Percentiles rank a stretch among this genome's conserved stretches.
phyloP scores from a whole-genome alignment of 805 yeast species.

The Cyberlindnera euphorbiae region DNA sequence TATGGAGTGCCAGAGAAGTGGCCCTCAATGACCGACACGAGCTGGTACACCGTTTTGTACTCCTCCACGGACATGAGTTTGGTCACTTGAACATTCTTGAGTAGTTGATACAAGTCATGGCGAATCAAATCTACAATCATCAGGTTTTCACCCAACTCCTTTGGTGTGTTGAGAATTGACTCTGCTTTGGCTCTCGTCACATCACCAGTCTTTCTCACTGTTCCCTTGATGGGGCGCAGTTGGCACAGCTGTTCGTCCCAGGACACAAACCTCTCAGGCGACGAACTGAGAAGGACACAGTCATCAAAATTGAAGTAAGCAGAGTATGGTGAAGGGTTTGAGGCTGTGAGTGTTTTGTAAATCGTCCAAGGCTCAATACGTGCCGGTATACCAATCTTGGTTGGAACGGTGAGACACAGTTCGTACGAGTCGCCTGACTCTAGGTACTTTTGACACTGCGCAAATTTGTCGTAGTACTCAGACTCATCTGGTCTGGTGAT shows the following conservation, averaged over 20 bases:
- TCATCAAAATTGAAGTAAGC: slow-evolving; percentile 71
- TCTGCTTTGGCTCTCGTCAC: slow-evolving; percentile 58
- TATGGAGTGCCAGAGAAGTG: slow-evolving; percentile 27
- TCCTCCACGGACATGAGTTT: slow-evolving; percentile 91
- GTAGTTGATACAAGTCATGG: slow-evolving; percentile 74
- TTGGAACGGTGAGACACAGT: slow-evolving; percentile 79
- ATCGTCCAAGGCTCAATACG: slow-evolving; percentile 66
- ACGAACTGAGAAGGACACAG: slow-evolving; percentile 63
- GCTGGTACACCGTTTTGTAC: slow-evolving; percentile 83
- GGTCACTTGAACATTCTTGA: slow-evolving; percentile 62
- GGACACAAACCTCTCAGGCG: slow-evolving; percentile 88
- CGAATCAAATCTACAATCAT: slow-evolving; percentile 97
- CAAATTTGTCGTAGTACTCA: slow-evolving; percentile 51
- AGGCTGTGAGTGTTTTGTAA: slow-evolving; percentile 62
- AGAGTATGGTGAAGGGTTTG: slow-evolving; percentile 92
- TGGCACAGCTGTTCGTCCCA: slow-evolving; percentile 67
- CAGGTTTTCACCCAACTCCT: slow-evolving; percentile 91
- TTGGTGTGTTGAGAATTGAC: slow-evolving; percentile 67
- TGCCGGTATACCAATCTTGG: slow-evolving; percentile 50
- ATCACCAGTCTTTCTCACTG: slow-evolving; percentile 63
- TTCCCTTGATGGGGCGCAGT: slow-evolving; percentile 93
- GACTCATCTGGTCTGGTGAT: slow-evolving; percentile 46
- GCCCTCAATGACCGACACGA: slow-evolving; percentile 87
- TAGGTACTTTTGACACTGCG: slow-evolving; percentile 60
- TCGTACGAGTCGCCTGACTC: slow-evolving; percentile 90